phyloP scores from a whole-genome alignment of 352 stramenopile species.

The Blastocystis sp. region DNA sequence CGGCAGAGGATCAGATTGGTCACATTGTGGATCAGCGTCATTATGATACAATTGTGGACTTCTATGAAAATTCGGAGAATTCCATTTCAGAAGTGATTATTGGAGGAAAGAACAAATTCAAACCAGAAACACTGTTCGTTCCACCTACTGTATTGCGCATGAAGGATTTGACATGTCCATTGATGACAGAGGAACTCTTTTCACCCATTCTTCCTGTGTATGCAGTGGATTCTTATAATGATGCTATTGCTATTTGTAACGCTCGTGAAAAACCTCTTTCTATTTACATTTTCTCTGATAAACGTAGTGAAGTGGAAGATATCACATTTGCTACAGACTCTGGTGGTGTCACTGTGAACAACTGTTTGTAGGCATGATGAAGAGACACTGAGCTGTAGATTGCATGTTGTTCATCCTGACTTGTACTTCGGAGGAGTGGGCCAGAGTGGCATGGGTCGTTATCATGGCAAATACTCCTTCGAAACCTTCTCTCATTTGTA shows the following conservation, averaged over 20 bases:
- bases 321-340: constrained; percentile 66
- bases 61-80: constrained; percentile 69
- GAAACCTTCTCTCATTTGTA: constrained; percentile 64
- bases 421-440: constrained; percentile 77
- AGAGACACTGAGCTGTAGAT: neutral
- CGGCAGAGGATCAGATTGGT: constrained; percentile 64
- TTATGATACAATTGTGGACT: constrained; percentile 67
- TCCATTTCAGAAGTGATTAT: constrained; percentile 69
- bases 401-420: constrained; percentile 65
- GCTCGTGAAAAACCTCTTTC: constrained; percentile 73
- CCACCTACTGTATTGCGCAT: constrained; percentile 75
- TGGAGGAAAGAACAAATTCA: constrained; percentile 68
- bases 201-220: constrained; percentile 84
- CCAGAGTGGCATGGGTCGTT: constrained; percentile 74
- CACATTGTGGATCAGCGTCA: constrained; percentile 72
- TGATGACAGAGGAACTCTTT: constrained; percentile 88
- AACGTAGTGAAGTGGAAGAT: constrained; percentile 67
- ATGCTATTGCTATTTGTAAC: constrained; percentile 70
- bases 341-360: constrained; percentile 66
- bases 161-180: constrained; percentile 69
- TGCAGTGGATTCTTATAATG: constrained; percentile 66
- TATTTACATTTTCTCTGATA: constrained; percentile 76
- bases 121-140: constrained; percentile 74
- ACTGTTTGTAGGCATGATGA: constrained; percentile 47
- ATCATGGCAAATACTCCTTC: constrained; percentile 72